These are phyloP conservation scores for Anthracocystis panici-leucophaei DNA, from an alignment of 1,284 basidiomycete species.

Conservation along the genomic window DNA sequence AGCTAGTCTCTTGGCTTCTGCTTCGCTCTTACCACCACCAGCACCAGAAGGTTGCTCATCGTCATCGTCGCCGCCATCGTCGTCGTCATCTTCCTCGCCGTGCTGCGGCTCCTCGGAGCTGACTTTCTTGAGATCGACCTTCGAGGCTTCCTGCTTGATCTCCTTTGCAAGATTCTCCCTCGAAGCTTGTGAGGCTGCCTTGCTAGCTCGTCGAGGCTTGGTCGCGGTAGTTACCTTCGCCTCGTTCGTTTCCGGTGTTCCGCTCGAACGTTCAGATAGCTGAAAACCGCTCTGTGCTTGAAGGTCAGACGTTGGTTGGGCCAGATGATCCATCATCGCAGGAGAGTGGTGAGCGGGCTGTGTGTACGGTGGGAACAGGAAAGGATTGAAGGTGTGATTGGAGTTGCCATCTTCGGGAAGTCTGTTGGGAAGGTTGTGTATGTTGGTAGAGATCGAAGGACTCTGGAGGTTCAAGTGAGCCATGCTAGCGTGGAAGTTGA, in stretches of 20 bases:
- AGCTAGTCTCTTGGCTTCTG: constrained; percentile 52
- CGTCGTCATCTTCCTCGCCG: constrained; percentile 45
- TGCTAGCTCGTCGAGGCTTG: constrained; percentile 37
- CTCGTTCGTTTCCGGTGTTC: constrained; percentile 28
- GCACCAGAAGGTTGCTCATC: constrained; percentile 22
- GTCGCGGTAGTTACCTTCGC: constrained; percentile 13
- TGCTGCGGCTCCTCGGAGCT: constrained; percentile 28
- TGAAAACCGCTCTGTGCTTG: neutral
- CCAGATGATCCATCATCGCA: constrained; percentile 1
- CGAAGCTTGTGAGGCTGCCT: constrained; percentile 25
- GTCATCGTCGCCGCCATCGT: constrained; percentile 42
- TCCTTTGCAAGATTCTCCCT: constrained; percentile 27
- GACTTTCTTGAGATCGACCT: constrained; percentile 22
- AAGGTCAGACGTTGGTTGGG: neutral
- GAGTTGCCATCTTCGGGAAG: constrained; percentile 17
- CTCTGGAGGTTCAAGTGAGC: constrained; percentile 54
- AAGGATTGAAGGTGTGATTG: constrained; percentile 46
- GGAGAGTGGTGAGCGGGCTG: constrained; percentile 17
- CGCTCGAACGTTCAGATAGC: constrained; percentile 20
- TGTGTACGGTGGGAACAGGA: constrained; percentile 50
- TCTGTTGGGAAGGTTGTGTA: constrained; percentile 9
- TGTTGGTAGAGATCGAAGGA: constrained; percentile 20
- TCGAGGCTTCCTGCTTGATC: constrained; percentile 19
- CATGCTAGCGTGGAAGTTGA: constrained; percentile 51
- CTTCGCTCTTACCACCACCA: constrained; percentile 39